Conservation (phyloP, 1,284 basidiomycete species). For the Sporisorium sorghi region DNA sequence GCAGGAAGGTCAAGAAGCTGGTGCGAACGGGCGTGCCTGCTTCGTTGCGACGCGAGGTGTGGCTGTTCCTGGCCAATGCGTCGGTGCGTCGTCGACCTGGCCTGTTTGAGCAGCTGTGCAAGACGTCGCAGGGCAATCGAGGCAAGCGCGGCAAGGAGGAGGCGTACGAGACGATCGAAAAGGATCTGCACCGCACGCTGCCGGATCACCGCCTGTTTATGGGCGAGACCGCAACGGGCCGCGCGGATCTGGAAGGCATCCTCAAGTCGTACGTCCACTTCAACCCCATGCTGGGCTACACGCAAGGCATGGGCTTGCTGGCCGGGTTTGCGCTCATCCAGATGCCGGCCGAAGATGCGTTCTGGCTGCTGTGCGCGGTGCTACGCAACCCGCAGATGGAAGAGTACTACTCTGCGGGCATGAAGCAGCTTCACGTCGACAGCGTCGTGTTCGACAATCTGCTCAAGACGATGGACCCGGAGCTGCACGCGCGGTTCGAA, state of each 20-base stretch:
- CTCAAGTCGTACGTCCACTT: slow-evolving; percentile 69
- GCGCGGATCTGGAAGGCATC: slow-evolving; percentile 63
- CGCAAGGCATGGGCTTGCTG: slow-evolving; percentile 78
- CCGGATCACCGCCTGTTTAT: slow-evolving; percentile 62
- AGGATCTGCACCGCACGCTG: slow-evolving; percentile 64
- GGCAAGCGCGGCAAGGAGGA: slow-evolving; percentile 59
- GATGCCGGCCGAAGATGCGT: slow-evolving; percentile 88
- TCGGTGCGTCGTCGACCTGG: slow-evolving; percentile 56
- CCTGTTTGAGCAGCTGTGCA: slow-evolving; percentile 63
- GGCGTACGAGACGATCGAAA: slow-evolving; percentile 63
- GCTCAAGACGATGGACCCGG: slow-evolving; percentile 77
- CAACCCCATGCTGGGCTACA: slow-evolving; percentile 70
- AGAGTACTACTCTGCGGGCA: slow-evolving; percentile 78
- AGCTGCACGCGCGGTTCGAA: slow-evolving; percentile 62
- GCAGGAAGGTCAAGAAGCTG: slow-evolving; percentile 84
- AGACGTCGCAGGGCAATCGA: slow-evolving; percentile 51
- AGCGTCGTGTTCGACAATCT: slow-evolving; percentile 80
- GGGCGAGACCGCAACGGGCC: slow-evolving; percentile 58
- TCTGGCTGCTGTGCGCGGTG: slow-evolving; percentile 81
- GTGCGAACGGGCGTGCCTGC: slow-evolving; percentile 81
- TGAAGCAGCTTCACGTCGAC: slow-evolving; percentile 83
- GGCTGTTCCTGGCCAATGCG: slow-evolving; percentile 64
- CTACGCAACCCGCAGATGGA: slow-evolving; percentile 74
- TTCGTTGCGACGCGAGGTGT: slow-evolving; percentile 63
- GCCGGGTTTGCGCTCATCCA: slow-evolving; percentile 83